A percentile compares a stretch with the other conserved stretches of the same genome.
Conservation (phyloP, 2,329 filamentous ascomycete genomes). For the Teratosphaeriaceae sp. region DNA sequence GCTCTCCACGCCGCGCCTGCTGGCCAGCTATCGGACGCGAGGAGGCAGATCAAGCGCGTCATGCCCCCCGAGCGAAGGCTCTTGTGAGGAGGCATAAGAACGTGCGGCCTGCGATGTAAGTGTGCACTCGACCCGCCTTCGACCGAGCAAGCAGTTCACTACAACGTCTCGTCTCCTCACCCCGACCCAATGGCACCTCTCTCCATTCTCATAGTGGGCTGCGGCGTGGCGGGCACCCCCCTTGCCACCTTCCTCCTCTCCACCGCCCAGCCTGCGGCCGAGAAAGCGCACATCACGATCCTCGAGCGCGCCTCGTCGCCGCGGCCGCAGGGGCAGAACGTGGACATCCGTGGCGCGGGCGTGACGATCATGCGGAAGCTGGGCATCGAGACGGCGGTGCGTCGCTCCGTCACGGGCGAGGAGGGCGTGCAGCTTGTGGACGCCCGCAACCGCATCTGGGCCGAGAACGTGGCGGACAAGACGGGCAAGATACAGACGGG, state of each 20-base stretch:
- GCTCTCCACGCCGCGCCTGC: too few relatives aligned
- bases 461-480: conserved; percentile 19
- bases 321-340: conserved; percentile 24
- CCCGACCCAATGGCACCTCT: conserved; percentile 6
- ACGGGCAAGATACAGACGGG: conserved; percentile 20
- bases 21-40: too few relatives aligned
- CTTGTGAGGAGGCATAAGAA: too few relatives aligned
- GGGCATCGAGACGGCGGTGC: conserved; percentile 23
- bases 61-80: too few relatives aligned
- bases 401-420: conserved; percentile 20
- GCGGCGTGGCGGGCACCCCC: conserved; percentile 23
- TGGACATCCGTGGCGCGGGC: conserved; percentile 27
- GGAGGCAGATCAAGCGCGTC: too few relatives aligned
- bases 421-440: conserved; percentile 26
- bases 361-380: conserved; percentile 23
- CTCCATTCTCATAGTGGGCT: conserved; percentile 24
- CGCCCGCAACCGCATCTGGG: conserved; percentile 15
- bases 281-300: conserved; percentile 23
- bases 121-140: too few relatives aligned
- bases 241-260: conserved; percentile 23
- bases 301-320: conserved; percentile 19
- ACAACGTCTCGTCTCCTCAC: too few relatives aligned
- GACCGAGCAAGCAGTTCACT: too few relatives aligned
- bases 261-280: conserved; percentile 7
- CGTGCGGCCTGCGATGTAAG: too few relatives aligned